Conservation (phyloP, 768 basidiomycete genomes). For the Mycena floridula region DNA sequence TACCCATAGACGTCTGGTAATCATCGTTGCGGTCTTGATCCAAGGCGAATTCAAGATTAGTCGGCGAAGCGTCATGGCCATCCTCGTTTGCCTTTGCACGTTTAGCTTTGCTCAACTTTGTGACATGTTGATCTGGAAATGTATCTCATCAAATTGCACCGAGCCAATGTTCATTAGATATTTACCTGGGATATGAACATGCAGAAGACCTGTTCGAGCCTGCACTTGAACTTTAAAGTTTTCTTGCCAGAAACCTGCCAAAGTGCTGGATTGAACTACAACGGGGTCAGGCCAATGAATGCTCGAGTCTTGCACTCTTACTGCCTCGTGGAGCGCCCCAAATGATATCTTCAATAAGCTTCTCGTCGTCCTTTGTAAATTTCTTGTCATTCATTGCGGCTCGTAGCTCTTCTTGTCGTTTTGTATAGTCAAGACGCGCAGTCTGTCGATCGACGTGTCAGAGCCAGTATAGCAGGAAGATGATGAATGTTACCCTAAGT, state of each 20-base stretch:
- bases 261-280: slow-evolving; percentile 58
- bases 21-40: too few relatives aligned
- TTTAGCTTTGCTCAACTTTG: too few relatives aligned
- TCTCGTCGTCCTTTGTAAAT: slow-evolving; percentile 47
- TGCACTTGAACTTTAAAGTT: slow-evolving; percentile 68
- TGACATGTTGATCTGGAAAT: too few relatives aligned
- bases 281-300: slow-evolving; percentile 1
- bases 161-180: too few relatives aligned
- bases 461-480: background rate
- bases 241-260: slow-evolving; percentile 70
- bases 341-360: slow-evolving; percentile 54
- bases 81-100: too few relatives aligned
- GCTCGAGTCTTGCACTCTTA: slow-evolving; percentile 26
- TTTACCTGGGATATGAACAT: slow-evolving; percentile 34
- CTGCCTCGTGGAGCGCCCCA: slow-evolving; percentile 62
- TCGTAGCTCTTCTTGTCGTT: slow-evolving; percentile 51
- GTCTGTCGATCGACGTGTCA: slow-evolving; percentile 27
- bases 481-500: slow-evolving; percentile 47
- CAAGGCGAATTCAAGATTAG: too few relatives aligned
- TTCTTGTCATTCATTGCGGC: slow-evolving; percentile 46
- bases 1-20: too few relatives aligned
- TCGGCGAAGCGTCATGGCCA: too few relatives aligned
- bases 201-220: slow-evolving; percentile 42
- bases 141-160: too few relatives aligned
- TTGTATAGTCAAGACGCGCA: slow-evolving; percentile 61